Percentiles rank a stretch among this genome's conserved stretches.
Conservation (phyloP, 805 yeast species). For the Saccharomycopsis selenospora region DNA sequence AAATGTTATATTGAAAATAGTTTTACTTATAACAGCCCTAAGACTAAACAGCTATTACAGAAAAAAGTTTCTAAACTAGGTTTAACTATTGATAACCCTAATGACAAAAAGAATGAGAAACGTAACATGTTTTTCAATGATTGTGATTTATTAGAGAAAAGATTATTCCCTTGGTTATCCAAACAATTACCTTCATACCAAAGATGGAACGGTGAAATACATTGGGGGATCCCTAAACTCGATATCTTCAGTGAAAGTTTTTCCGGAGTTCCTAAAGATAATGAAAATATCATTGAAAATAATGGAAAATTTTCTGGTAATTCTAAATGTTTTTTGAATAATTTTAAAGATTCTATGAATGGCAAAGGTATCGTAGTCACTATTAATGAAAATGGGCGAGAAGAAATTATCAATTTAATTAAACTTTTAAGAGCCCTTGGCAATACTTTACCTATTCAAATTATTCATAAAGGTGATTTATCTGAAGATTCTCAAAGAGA, state of each 20-base stretch:
- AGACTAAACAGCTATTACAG: constrained; percentile 8
- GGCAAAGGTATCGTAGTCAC: constrained; percentile 36
- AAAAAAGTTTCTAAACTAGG: constrained; percentile 1
- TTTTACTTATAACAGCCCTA: constrained; percentile 15
- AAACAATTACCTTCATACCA: constrained; percentile 29
- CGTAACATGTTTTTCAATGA: constrained; percentile 20
- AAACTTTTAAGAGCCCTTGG: constrained; percentile 34
- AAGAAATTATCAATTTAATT: constrained; percentile 32
- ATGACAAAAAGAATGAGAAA: background rate
- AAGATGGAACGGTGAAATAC: constrained; percentile 31
- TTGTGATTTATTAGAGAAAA: constrained; percentile 28
- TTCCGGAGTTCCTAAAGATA: constrained; percentile 15
- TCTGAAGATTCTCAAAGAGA: constrained; percentile 29
- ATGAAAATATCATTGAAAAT: background rate
- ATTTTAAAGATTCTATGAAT: constrained; percentile 27
- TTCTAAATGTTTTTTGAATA: constrained; percentile 18
- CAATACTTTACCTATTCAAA: constrained; percentile 35
- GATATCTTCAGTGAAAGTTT: constrained; percentile 23
- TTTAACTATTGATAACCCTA: background rate
- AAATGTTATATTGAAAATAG: constrained; percentile 26
- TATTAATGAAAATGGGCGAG: constrained; percentile 28
- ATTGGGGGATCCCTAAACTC: constrained; percentile 31
- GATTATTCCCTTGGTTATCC: constrained; percentile 34
- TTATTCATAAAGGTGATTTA: constrained; percentile 34
- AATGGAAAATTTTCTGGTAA: constrained; percentile 19